A percentile compares a stretch with the other conserved stretches of the same genome.
Evolutionary conservation across 257 asterid genomes (phyloP).

Genomic region (Nicotiana obtusifolia): DNA sequence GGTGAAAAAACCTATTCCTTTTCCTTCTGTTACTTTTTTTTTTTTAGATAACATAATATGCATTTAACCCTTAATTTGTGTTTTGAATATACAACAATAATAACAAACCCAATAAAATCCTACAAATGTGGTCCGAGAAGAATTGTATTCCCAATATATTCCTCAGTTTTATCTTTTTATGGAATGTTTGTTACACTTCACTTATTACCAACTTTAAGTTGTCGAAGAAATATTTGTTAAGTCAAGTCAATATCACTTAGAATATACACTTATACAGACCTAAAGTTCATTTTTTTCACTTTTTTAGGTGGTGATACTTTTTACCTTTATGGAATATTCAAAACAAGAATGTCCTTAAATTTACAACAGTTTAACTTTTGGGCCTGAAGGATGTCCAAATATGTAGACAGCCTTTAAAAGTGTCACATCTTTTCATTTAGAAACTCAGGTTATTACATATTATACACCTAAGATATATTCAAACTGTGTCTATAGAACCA

Average conservation of each 20-base stretch:
- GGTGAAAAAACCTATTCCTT: constrained; percentile 33
- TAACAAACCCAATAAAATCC: no score
- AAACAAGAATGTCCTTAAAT: neutral
- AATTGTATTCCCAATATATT: no score
- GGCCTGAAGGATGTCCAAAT: neutral
- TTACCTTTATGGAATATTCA: neutral
- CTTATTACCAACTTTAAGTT: no score
- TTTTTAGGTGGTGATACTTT: neutral
- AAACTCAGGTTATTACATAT: neutral
- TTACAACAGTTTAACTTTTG: neutral
- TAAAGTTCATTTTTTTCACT: neutral
- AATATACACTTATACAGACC: neutral
- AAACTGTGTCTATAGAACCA: neutral
- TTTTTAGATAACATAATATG: no score
- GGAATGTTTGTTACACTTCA: no score
- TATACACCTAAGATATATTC: neutral
- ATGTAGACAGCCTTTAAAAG: neutral
- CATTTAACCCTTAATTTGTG: no score
- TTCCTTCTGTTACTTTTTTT: neutral
- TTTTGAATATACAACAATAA: no score
- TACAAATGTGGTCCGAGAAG: no score
- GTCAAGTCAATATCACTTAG: no score
- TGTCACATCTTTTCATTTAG: neutral
- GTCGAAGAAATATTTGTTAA: no score
- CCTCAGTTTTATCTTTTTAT: no score